Percentiles rank a stretch among this genome's conserved stretches.
phyloP scores from a whole-genome alignment of 371 early-diverging fungal genomes.

The Amoeboaphelidium occidentale region DNA sequence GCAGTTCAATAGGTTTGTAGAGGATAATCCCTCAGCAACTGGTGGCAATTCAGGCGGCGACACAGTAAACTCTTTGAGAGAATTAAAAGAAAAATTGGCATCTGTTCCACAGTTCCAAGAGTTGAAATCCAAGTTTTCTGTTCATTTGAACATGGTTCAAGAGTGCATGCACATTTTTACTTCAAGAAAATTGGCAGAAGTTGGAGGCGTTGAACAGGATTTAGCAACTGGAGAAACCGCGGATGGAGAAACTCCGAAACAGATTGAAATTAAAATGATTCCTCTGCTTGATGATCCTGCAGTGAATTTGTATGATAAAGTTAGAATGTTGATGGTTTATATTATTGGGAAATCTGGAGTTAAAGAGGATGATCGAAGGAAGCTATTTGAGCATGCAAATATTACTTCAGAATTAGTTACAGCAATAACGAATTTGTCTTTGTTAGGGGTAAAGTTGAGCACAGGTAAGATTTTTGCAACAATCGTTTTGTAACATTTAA shows the following conservation, averaged over 20 bases:
- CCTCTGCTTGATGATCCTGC: constrained; percentile 49
- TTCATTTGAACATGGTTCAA: constrained; percentile 71
- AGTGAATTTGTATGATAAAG: constrained; percentile 40
- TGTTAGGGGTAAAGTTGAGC: constrained; percentile 31
- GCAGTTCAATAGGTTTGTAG: constrained; percentile 50
- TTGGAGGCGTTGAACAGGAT: constrained; percentile 62
- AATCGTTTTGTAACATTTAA: neutral
- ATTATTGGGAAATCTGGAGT: constrained; percentile 43
- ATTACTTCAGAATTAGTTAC: constrained; percentile 42
- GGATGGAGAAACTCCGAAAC: constrained; percentile 43
- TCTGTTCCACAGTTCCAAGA: constrained; percentile 81
- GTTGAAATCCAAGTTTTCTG: constrained; percentile 62
- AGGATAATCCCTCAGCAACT: constrained; percentile 30
- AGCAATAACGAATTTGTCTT: constrained; percentile 42
- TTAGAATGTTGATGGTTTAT: constrained; percentile 62
- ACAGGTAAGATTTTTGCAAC: neutral
- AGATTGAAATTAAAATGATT: constrained; percentile 51
- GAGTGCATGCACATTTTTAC: constrained; percentile 61
- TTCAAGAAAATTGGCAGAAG: constrained; percentile 31
- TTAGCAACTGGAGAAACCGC: constrained; percentile 66
- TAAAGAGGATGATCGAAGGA: constrained; percentile 33
- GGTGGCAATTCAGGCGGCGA: constrained; percentile 5
- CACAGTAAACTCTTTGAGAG: constrained; percentile 37
- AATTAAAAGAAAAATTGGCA: constrained; percentile 66
- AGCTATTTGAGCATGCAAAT: constrained; percentile 41